phyloP scores from a whole-genome alignment of 768 basidiomycete species.

The Jaapia argillacea region DNA sequence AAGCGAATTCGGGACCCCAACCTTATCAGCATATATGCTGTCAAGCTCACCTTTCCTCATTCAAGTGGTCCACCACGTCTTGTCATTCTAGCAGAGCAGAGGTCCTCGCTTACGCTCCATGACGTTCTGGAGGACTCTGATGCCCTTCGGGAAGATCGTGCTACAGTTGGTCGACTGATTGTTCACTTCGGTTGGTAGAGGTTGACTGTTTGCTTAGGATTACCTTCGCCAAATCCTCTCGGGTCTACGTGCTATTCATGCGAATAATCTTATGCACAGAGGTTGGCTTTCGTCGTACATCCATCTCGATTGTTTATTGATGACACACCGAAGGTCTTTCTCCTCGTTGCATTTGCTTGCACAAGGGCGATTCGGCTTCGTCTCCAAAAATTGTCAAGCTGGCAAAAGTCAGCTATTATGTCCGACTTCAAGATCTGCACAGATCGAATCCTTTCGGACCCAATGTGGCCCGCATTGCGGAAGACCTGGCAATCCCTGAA shows the following conservation, averaged over 20 bases:
- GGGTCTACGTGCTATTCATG: slow-evolving; percentile 59
- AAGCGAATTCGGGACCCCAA: slow-evolving; percentile 52
- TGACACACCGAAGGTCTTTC: slow-evolving; percentile 50
- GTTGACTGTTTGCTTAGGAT: slow-evolving; percentile 35
- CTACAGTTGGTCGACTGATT: too few relatives aligned
- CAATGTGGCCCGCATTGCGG: slow-evolving; percentile 15
- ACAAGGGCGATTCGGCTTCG: slow-evolving; percentile 34
- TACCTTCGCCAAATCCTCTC: slow-evolving; percentile 67
- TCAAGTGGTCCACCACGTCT: slow-evolving; percentile 41
- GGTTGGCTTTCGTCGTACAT: slow-evolving; percentile 25
- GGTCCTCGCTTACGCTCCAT: slow-evolving; percentile 52
- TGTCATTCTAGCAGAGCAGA: slow-evolving; percentile 62
- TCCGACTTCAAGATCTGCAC: slow-evolving; percentile 69
- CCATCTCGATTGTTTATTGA: neutral
- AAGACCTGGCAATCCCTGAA: slow-evolving; percentile 25
- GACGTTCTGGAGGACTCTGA: slow-evolving; percentile 75
- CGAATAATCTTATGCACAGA: slow-evolving; percentile 58
- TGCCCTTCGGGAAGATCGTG: slow-evolving; percentile 61
- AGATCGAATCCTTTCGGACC: slow-evolving; percentile 70
- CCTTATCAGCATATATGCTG: slow-evolving; percentile 56
- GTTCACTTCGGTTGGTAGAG: too few relatives aligned
- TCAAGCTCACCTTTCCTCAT: slow-evolving; percentile 48
- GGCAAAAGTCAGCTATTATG: slow-evolving; percentile 61
- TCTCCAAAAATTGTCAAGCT: slow-evolving; percentile 66
- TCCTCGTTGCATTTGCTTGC: slow-evolving; percentile 51